These are phyloP conservation scores for Ustilago esculenta DNA, from an alignment of 1,284 basidiomycete species.

Conservation along the genomic window DNA sequence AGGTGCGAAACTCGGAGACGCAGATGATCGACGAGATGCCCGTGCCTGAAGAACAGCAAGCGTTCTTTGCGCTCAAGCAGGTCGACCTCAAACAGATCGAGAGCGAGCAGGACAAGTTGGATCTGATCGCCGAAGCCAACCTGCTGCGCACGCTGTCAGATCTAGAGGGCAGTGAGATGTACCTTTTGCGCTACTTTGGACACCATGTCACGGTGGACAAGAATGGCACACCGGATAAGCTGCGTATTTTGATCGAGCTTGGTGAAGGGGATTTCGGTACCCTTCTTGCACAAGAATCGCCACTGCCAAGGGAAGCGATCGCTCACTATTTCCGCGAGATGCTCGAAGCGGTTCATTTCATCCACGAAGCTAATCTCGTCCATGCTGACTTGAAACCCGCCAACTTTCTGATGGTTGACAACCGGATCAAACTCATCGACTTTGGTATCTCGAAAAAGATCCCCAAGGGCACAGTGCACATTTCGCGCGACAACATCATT, in stretches of 20 bases:
- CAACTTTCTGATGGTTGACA: slow-evolving; percentile 81
- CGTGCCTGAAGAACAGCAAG: slow-evolving; percentile 59
- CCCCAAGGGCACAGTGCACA: slow-evolving; percentile 65
- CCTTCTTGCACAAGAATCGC: slow-evolving; percentile 50
- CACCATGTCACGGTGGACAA: slow-evolving; percentile 56
- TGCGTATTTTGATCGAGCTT: slow-evolving; percentile 65
- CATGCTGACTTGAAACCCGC: slow-evolving; percentile 66
- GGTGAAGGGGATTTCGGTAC: slow-evolving; percentile 63
- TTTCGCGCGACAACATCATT: slow-evolving; percentile 64
- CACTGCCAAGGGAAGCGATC: slow-evolving; percentile 50
- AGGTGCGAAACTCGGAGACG: slow-evolving; percentile 30
- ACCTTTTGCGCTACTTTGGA: slow-evolving; percentile 64
- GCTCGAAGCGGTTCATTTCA: slow-evolving; percentile 66
- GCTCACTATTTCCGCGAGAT: slow-evolving; percentile 63
- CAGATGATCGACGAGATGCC: slow-evolving; percentile 43
- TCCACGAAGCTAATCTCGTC: slow-evolving; percentile 64
- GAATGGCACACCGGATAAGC: slow-evolving; percentile 38
- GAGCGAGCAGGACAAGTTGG: slow-evolving; percentile 58
- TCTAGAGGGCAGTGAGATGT: slow-evolving; percentile 56
- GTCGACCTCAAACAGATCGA: slow-evolving; percentile 64
- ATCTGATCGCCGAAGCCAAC: slow-evolving; percentile 64
- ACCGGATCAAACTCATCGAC: slow-evolving; percentile 91
- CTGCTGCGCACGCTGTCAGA: slow-evolving; percentile 57
- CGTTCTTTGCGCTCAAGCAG: slow-evolving; percentile 65
- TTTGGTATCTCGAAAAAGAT: slow-evolving; percentile 95